These are phyloP conservation scores for Coix lacrymajobi DNA, from an alignment of 176 grass and related monocot genomes.

Conservation along the genomic window DNA sequence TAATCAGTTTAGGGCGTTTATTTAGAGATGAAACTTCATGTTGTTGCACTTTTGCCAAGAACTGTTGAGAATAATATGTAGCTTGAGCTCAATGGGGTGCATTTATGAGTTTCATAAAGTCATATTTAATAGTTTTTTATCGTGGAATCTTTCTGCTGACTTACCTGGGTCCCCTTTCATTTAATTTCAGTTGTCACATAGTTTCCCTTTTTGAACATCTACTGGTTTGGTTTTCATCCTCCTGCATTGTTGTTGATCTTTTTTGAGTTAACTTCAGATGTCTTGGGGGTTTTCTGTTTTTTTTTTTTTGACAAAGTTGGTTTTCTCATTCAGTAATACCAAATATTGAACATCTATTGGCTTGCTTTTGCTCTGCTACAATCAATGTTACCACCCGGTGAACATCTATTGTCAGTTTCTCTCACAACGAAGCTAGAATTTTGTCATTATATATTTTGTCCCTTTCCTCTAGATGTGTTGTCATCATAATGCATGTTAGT, in stretches of 20 bases:
- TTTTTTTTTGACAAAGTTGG: background rate
- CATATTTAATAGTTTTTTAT: background rate
- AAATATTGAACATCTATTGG: background rate
- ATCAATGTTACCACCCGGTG: background rate
- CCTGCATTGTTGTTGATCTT: background rate
- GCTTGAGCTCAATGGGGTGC: background rate
- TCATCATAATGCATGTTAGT: background rate
- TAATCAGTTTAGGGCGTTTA: background rate
- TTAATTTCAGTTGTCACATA: background rate
- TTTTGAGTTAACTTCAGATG: background rate
- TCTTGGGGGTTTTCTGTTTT: background rate
- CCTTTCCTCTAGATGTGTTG: background rate
- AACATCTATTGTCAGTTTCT: background rate
- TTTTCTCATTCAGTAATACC: background rate
- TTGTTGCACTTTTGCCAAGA: background rate
- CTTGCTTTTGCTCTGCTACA: background rate
- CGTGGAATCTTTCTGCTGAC: background rate
- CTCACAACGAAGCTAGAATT: background rate
- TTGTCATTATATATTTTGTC: background rate
- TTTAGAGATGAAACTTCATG: background rate
- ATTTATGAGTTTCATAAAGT: background rate
- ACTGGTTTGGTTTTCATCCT: no score
- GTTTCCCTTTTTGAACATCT: background rate
- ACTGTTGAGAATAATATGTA: background rate
- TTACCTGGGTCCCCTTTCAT: no score